Conservation (phyloP, 306 rosid species). For the Bauhinia variegata region DNA sequence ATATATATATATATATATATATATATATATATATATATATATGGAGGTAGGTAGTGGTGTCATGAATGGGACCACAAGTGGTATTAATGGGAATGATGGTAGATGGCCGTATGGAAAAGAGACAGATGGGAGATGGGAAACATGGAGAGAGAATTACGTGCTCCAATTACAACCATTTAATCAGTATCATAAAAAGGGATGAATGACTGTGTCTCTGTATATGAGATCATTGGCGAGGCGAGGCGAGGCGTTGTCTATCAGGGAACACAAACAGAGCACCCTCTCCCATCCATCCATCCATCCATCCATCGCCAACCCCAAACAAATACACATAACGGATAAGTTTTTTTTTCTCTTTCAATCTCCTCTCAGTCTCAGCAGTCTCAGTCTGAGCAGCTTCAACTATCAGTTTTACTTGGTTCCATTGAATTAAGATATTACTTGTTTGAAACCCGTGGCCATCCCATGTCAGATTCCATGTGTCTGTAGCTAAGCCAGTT, state of each 20-base stretch:
- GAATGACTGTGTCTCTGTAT: constrained; percentile 53
- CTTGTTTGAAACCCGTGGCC: constrained; percentile 52
- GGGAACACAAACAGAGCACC: constrained; percentile 37
- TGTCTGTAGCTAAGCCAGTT: constrained; percentile 53
- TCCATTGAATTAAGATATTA: constrained; percentile 28
- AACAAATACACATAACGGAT: constrained; percentile 25
- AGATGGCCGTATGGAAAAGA: constrained; percentile 68
- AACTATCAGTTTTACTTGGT: constrained; percentile 45
- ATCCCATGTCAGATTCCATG: constrained; percentile 71
- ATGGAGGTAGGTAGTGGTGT: constrained; percentile 48
- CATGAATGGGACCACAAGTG: constrained; percentile 74
- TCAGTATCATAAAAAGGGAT: constrained; percentile 58
- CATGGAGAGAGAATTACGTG: constrained; percentile 72
- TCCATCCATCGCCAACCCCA: constrained; percentile 24
- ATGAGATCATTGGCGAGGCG: constrained; percentile 57
- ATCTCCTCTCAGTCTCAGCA: no score
- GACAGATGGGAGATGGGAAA: constrained; percentile 84
- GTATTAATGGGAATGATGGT: constrained; percentile 63
- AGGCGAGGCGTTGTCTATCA: constrained; percentile 35
- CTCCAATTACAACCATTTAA: constrained; percentile 63
- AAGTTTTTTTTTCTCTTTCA: constrained; percentile 7
- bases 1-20: no score
- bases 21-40: constrained; percentile 36
- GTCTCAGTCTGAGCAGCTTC: constrained; percentile 30
- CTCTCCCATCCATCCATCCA: constrained; percentile 41